Evolutionary conservation across 768 basidiomycete species (phyloP), one percentile per base, ranked within the genome.

Genomic region (Mycena vulgaris): DNA sequence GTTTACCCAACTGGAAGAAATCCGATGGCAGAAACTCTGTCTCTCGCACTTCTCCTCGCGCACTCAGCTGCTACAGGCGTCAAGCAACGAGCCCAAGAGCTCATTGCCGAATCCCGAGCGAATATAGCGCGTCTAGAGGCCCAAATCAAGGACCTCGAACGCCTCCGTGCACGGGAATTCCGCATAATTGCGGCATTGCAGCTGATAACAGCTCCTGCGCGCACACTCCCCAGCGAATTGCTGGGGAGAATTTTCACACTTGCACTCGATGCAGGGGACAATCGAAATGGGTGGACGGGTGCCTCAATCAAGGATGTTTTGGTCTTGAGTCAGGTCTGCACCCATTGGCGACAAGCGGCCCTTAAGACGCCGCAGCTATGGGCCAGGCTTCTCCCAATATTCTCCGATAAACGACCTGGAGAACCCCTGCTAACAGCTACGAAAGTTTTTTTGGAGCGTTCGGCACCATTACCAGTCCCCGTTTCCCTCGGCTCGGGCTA

Each of bases 21-120:
- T 19, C n/a, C 8, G 23, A 64, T 64, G 68, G 62, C 56, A 31
- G 68, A 64, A 23, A 65, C 58, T 19, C 63, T 70, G 5, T 60
- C 69, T n/a, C 47, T 42, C 14, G 69, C 69, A 1, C 63, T 70
- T 37, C 69, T 70, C 42, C 69, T 70, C 28, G 69, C 63, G 40
- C 69, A 65, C 3, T 65, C 69, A 8, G 47, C 63, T 10, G 23
- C 56, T 5, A 21, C 47, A 49, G 57, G 39, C 39, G 39, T 48
- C 63, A 59, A 66, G 19, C 42, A 65, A 23, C 69, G 51, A 23
- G 69, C 57, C 13, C 47, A 56, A n/a, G 56, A 51, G 14, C 63
- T 70, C 39, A 65, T 70, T 19, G 31, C 49, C 8, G 62, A 64
- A 31, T 60, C 48, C 23, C 37, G 21, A 4, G 49, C 63, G 16